phyloP scores from a whole-genome alignment of 169 alveolate genomes.

The Perkinsus marinus region DNA sequence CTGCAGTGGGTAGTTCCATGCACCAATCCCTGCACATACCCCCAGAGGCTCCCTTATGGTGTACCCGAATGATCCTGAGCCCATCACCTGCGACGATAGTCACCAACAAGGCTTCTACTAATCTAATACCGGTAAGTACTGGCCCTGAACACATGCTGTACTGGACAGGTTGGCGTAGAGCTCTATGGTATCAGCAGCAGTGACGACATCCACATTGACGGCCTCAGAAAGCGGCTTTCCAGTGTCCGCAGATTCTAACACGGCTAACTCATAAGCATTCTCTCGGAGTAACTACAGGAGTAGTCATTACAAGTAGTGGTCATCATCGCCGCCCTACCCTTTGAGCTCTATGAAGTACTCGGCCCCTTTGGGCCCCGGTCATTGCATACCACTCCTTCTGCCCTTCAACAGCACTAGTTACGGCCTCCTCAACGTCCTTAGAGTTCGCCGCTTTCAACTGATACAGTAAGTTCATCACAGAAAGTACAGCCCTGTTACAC shows the following conservation, averaged over 20 bases:
- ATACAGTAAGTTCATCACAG: background rate
- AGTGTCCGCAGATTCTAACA: background rate
- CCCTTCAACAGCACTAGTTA: background rate
- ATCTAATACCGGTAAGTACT: background rate
- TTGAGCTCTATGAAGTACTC: background rate
- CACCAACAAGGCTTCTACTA: background rate
- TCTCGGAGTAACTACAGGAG: background rate
- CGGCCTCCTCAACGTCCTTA: background rate
- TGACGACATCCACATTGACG: background rate
- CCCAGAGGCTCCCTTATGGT: slow-evolving; percentile 47
- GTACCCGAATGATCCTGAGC: background rate
- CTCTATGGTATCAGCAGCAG: background rate
- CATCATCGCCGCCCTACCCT: background rate
- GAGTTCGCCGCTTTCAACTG: background rate
- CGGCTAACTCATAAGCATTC: background rate
- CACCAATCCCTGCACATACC: slow-evolving; percentile 52
- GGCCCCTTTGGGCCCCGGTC: background rate
- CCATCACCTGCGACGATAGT: background rate
- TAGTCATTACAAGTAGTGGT: background rate
- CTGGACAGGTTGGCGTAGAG: background rate
- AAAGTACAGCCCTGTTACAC: background rate
- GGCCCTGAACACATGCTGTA: background rate
- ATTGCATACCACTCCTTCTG: background rate
- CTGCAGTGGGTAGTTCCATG: slow-evolving; percentile 67
- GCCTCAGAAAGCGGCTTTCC: background rate